A percentile compares a stretch with the other conserved stretches of the same genome.
phyloP scores from a whole-genome alignment of 177 flowering plant genomes.

The Vitis hybrid region DNA sequence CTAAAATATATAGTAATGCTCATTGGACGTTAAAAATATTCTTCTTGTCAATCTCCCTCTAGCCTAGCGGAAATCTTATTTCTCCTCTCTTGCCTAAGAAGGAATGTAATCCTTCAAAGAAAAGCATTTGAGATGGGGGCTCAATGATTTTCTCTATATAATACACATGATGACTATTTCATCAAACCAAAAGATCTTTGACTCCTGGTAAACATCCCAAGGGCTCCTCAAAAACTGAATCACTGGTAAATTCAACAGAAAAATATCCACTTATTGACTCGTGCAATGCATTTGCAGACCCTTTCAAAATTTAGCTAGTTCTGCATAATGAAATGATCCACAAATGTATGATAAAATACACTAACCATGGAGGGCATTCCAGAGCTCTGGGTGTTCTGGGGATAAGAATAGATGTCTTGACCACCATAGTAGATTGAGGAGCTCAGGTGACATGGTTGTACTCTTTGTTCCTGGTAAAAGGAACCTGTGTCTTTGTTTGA shows the following conservation, averaged over 20 bases:
- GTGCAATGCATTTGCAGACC: no score
- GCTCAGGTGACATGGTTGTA: slow-evolving; percentile 46
- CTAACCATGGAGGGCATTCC: slow-evolving; percentile 26
- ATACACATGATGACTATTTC: background rate
- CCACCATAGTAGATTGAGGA: slow-evolving; percentile 62
- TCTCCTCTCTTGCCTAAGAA: no score
- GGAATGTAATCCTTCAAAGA: background rate
- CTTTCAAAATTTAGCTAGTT: no score
- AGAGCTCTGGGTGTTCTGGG: slow-evolving; percentile 31
- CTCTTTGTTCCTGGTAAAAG: slow-evolving; percentile 37
- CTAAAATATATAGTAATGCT: background rate
- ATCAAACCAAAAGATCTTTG: background rate
- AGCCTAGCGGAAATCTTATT: background rate
- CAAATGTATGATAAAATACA: background rate
- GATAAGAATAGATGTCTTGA: slow-evolving; percentile 39
- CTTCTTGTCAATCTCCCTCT: background rate
- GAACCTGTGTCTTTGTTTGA: slow-evolving; percentile 21
- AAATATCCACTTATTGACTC: no score
- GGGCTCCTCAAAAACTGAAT: background rate
- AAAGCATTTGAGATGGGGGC: background rate
- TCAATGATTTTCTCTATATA: background rate
- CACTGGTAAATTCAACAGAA: background rate
- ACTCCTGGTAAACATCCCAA: background rate
- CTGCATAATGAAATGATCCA: background rate
- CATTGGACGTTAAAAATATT: background rate